These are phyloP conservation scores for Tetracladium maxilliforme DNA, from an alignment of 2,329 filamentous ascomycete genomes.

Conservation along the genomic window DNA sequence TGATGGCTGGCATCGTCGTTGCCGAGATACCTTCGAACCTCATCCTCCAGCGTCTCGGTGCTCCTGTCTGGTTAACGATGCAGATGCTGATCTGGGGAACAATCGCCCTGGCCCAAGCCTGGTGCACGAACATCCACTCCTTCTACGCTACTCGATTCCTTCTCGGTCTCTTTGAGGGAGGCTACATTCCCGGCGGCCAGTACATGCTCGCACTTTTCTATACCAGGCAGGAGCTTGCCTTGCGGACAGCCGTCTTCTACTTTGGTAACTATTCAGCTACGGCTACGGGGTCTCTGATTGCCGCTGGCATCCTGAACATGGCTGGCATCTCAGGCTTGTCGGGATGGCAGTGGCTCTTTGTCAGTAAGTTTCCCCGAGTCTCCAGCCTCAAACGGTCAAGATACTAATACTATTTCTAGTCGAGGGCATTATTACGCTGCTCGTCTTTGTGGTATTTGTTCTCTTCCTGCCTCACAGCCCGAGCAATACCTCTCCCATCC, in stretches of 20 bases:
- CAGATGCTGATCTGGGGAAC: constrained; percentile 18
- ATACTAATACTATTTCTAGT: constrained; percentile 4
- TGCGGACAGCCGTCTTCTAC: constrained; percentile 44
- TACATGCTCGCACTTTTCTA: constrained; percentile 52
- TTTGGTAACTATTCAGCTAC: constrained; percentile 40
- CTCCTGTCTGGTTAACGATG: constrained; percentile 13
- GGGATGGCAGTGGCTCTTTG: constrained; percentile 9
- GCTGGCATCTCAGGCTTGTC: constrained; percentile 3
- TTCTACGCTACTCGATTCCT: constrained; percentile 31
- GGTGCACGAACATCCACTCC: constrained; percentile 26
- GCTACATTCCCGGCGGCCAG: constrained; percentile 36
- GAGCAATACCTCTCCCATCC: constrained; percentile 9
- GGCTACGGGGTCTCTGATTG: constrained; percentile 46
- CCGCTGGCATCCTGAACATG: constrained; percentile 17
- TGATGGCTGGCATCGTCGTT: constrained; percentile 15
- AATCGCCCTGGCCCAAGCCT: constrained; percentile 15
- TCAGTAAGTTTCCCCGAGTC: constrained; percentile 1
- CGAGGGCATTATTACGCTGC: constrained; percentile 14
- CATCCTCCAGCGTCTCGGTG: constrained; percentile 13
- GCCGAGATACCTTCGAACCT: constrained; percentile 18
- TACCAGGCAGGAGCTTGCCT: constrained; percentile 40
- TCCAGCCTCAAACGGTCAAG: too few relatives aligned
- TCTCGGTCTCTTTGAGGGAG: constrained; percentile 34
- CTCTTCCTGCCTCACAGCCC: constrained; percentile 21
- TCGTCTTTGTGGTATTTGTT: constrained; percentile 19